A percentile compares a stretch with the other conserved stretches of the same genome.
Evolutionary conservation across 2,329 filamentous ascomycete species (phyloP).

Genomic region (Fusarium humuli): DNA sequence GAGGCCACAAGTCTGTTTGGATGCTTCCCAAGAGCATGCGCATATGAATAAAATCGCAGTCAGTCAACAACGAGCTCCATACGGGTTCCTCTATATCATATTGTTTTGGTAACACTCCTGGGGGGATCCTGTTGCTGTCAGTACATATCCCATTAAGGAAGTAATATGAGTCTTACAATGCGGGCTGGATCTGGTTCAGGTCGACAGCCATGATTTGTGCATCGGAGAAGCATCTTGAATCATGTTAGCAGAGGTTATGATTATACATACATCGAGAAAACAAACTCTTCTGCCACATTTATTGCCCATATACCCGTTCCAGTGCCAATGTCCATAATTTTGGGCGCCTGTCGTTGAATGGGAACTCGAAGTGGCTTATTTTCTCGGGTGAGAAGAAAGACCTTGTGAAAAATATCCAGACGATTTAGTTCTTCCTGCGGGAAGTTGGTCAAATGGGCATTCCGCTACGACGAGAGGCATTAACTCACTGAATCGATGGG

Average conservation of each 20-base stretch:
- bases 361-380: constrained; percentile 48
- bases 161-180: constrained; percentile 47
- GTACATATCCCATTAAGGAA: background rate
- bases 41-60: constrained; percentile 87
- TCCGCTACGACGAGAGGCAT: background rate
- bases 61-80: constrained; percentile 64
- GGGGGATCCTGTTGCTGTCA: constrained; percentile 70
- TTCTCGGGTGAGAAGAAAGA: constrained; percentile 74
- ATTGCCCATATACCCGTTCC: constrained; percentile 94
- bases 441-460: constrained; percentile 25
- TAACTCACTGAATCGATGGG: constrained; percentile 78
- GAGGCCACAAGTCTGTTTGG: constrained; percentile 72
- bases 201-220: constrained; percentile 55
- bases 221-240: constrained; percentile 41
- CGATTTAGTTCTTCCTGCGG: constrained; percentile 76
- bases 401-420: constrained; percentile 84
- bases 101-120: constrained; percentile 65
- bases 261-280: background rate
- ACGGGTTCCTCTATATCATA: constrained; percentile 79
- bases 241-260: constrained; percentile 3
- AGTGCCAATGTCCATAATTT: constrained; percentile 77
- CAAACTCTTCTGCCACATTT: constrained; percentile 79
- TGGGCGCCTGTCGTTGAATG: constrained; percentile 38
- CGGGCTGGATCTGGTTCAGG: constrained; percentile 56
- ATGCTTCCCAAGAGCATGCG: constrained; percentile 84